Evolutionary conservation across 106 monocot species (phyloP).

Genomic region (Triglochin maritima): DNA sequence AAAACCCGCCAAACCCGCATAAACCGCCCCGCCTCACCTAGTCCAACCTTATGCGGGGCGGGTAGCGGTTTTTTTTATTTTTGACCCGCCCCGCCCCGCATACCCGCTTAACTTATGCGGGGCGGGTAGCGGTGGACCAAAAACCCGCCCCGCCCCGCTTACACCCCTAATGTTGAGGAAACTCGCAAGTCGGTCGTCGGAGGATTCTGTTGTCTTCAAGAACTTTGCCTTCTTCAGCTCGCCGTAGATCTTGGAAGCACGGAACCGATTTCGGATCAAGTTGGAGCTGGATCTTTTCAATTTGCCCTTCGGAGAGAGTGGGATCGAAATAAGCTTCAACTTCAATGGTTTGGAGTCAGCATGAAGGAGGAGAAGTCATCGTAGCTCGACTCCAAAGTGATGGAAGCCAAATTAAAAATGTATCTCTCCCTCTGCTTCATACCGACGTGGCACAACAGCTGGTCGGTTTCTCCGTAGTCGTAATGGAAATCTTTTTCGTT

Average conservation of each 20-base stretch:
- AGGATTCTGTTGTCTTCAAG: constrained; percentile 14
- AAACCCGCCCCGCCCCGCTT: too few species aligned
- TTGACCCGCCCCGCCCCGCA: too few species aligned
- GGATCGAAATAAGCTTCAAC: background rate
- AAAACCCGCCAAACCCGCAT: too few species aligned
- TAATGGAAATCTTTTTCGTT: background rate
- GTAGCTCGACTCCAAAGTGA: constrained; percentile 81
- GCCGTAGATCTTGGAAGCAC: constrained; percentile 20
- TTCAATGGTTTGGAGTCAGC: constrained; percentile 33
- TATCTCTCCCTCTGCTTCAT: background rate
- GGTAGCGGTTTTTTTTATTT: too few species aligned
- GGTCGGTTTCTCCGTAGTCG: background rate
- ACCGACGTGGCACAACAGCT: background rate
- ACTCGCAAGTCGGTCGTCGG: constrained; percentile 27
- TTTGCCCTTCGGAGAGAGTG: constrained; percentile 2
- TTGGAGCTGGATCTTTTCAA: background rate
- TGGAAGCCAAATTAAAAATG: constrained; percentile 32
- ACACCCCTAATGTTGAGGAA: constrained; percentile 44
- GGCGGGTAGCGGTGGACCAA: too few species aligned
- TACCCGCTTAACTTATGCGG: too few species aligned
- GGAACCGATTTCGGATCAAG: constrained; percentile 25
- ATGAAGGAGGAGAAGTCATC: constrained; percentile 73
- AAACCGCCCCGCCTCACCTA: too few species aligned
- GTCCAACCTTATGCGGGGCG: too few species aligned
- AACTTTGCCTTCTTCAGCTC: constrained; percentile 23